Base-by-base conservation (phyloP, 2,329 filamentous ascomycete species). In the Aureobasidium leucospermi region DNA sequence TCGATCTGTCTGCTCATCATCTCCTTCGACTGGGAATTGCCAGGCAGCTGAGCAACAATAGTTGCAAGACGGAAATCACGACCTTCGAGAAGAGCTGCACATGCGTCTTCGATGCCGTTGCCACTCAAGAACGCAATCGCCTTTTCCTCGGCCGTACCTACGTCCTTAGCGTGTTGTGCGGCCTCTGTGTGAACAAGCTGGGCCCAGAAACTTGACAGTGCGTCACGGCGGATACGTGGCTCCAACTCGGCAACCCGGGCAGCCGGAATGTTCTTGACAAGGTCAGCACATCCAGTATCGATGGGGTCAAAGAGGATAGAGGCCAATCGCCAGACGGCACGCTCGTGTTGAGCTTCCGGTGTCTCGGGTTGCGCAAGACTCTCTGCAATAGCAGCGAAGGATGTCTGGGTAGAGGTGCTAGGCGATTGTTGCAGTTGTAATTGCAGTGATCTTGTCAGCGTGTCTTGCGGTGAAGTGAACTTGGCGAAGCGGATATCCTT, bases 61-160 rank as follows among this genome's bases (percentile, higher is more conserved):
- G 89, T 92, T 5, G 89, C 90, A n/a, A 97, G 81, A 55, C 89
- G 88, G 63, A 89, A 88, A 68, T 97, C 85, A 64, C 86, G 86
- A 64, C 85, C 87, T 29, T 87, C 84, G 6, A 93, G 73, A 6
- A 99, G 81, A 60, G 86, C 78, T 64, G 87, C 87, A 74, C 92
- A 96, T 10, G 94, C 94, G 61, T 96, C 89, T 6, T 85, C 79
- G 51, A 96, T 77, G 47, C 89, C 86, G 69, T 95, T 86, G 8
- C 86, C 87, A 16, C 90, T 88, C 7, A 99, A 79, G 63, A 87
- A 84, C 19, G 88, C 83, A 60, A 99, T 79, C 0, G 93, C 93
- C 70, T 90, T 91, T 69, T 96, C 90, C 69, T 96, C 92, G 1
- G 80, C 75, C 0, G 85, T 85, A 48, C 78, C 76, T 2, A 86